Evolutionary conservation across 768 basidiomycete species (phyloP), one percentile per base, ranked within the genome.

Genomic region (Calocybe cyanea): DNA sequence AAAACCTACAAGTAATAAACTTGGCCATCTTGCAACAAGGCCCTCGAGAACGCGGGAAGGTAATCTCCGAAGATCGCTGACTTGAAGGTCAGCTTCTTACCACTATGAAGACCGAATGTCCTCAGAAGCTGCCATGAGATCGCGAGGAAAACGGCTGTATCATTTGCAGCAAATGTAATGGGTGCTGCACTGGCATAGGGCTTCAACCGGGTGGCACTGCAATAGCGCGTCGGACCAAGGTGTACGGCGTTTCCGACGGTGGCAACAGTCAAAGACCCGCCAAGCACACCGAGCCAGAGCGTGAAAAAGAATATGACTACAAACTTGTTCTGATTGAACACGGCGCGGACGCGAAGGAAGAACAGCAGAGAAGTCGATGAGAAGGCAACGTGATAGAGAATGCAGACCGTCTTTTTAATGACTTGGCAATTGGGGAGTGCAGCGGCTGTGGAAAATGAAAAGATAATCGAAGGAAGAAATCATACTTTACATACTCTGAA

Each of bases 221-320:
- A 72, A 34, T 66, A 60, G 10, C 51, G 40, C 2, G 70, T 70
- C 2, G 60, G 55, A 4, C 63, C 64, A 20, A 70, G 55, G 35
- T 61, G 54, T 5, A 19, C 44, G 1, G 48, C 54, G 15, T 48
- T 49, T 21, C 59, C 41, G n/a, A 57, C 58, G 4, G 62, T 50
- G n/a, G 35, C 36, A 5, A 64, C 50, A 0, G 62, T 56, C 13
- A 62, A 9, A 17, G 57, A 51, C 11, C 51, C 50, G 7, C 53
- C 61, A 9, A 67, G 28, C 13, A 33, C 60, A 0, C 39, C 43
- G 7, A 70, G 48, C 58, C 66, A 64, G 1, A 69, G 50, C 17
- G 55, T 5, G 30, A 54, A 56, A 39, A 68, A 67, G n/a, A 60
- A 21, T 2, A 39, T 35, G 2, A 54, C 52, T 20, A 65, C 40